phyloP scores from a whole-genome alignment of 106 monocot species.

The Dioscorea alata region DNA sequence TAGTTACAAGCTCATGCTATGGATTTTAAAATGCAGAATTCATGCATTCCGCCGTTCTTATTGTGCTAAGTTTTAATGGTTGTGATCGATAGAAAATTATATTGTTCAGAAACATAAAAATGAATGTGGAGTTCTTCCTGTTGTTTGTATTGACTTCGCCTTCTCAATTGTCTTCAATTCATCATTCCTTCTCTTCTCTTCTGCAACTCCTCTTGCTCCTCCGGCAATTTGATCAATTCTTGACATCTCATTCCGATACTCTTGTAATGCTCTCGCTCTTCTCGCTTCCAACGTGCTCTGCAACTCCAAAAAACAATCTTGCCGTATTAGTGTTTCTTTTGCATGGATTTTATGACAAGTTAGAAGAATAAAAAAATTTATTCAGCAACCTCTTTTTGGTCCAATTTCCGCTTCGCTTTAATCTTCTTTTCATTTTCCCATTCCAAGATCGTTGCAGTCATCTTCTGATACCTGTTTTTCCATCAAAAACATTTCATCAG shows the following conservation, averaged over 20 bases:
- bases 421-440: slow-evolving; percentile 62
- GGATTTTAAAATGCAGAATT: too few species aligned
- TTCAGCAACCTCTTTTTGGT: slow-evolving; percentile 31
- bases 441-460: slow-evolving; percentile 28
- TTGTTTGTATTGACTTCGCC: slow-evolving; percentile 14
- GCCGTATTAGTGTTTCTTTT: neutral
- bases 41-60: neutral
- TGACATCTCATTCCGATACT: slow-evolving; percentile 45
- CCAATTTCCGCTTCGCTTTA: slow-evolving; percentile 34
- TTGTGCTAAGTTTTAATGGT: too few species aligned
- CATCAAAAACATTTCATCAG: neutral
- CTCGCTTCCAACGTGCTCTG: slow-evolving; percentile 50
- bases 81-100: too few species aligned
- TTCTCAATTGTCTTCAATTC: slow-evolving; percentile 24
- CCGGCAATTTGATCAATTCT: slow-evolving; percentile 58
- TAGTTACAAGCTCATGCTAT: too few species aligned
- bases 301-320: slow-evolving; percentile 8
- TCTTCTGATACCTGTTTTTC: slow-evolving; percentile 39
- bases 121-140: slow-evolving; percentile 12
- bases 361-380: neutral
- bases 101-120: slow-evolving; percentile 15
- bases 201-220: slow-evolving; percentile 26
- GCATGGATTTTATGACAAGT: neutral
- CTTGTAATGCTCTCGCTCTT: slow-evolving; percentile 30
- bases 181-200: slow-evolving; percentile 27